Base-by-base conservation (phyloP, 352 stramenopile species). In the Globisporangium spinosum region DNA sequence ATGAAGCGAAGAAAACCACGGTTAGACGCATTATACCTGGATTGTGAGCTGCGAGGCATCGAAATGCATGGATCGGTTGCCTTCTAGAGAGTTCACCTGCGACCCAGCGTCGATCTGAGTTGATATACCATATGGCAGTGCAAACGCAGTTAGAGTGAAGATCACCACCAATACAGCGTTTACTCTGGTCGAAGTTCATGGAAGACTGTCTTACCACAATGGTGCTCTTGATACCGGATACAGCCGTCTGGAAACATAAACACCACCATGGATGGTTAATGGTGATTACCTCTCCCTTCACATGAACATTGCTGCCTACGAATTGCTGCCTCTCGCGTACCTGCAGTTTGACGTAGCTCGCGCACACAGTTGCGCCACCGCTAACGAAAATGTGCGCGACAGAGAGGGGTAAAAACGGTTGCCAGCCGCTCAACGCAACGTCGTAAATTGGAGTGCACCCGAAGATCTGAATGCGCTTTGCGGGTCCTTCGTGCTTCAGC, bases 371-470 rank as follows among this genome's bases (percentile, higher is more conserved):
- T 12, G 84, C 80, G 20, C 87, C 87, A 20, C 84, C 87, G 15
- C 71, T 93, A 8, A 93, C 73, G 51, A 90, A 87, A n/a, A 92
- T 64, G 63, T 90, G 77, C 0, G 70, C 79, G 53, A 89, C 70
- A 20, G 78, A 80, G 32, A 75, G 65, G 6, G 84, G 87, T 7
- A 94, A 34, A 54, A 94, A 94, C 15, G 59, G 67, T 3, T 77
- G 73, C 27, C 74, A 76, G 58, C 56, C 56, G 32, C 76, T 75
- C 0, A 77, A 76, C 0, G 80, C 89, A 49, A 76, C 25, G 40
- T 87, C 64, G 47, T 87, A 94, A 23, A 94, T 83, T 17, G 84
- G 80, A 15, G 87, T 92, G 72, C 87, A 94, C 17, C 84, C 84
- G 64, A 89, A 93, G 57, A 92, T 85, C 63, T 83, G 79, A 29